Evolutionary conservation across 202 grass and related monocot species (phyloP), one percentile per base, ranked within the genome.

Genomic region (Brachypodium distachyon): DNA sequence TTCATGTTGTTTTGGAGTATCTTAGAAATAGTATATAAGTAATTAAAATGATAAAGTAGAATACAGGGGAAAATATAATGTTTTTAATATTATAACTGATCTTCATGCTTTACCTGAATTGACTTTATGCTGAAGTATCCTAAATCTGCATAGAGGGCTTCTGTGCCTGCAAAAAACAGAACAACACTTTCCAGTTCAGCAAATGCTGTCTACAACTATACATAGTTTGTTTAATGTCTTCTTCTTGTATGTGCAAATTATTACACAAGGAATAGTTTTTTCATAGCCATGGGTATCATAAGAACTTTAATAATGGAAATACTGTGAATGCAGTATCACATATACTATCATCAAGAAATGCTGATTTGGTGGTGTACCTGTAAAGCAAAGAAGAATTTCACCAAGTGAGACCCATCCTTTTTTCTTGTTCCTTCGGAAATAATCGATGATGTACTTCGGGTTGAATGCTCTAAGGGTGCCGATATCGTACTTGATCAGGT

Each of bases 361-460:
- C 7, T 21, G 9, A n/a, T 33, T n/a, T 18, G 23, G n/a, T n/a
- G 7, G 11, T 19, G 21, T 70, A 92, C 93, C 93, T 64, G 89
- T 96, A 32, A 90, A 91, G 29, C 84, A 86, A 29, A 96, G 87
- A 9, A 96, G 77, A 72, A 96, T 37, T 53, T 91, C 93, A 50
- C 89, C 93, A 26, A 96, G 82, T 2, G 87, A 90, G 19, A 96
- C 47, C 89, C 93, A 96, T 72, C 84, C 93, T 67, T 90, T 57
- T 42, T 88, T 96, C 19, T 86, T 86, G 46, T 90, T 96, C 69
- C 89, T 83, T 32, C 77, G 74, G 41, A 96, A 96, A 62, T 92
- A 96, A 47, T 96, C 76, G 23, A 92, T 31, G 36, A 92, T 92
- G 48, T 96, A 92, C 60, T 85, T 88, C 4, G 93, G 82, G 72